Evolutionary conservation across 768 basidiomycete species (phyloP).

Genomic region (Erythrobasidium yunnanense): DNA sequence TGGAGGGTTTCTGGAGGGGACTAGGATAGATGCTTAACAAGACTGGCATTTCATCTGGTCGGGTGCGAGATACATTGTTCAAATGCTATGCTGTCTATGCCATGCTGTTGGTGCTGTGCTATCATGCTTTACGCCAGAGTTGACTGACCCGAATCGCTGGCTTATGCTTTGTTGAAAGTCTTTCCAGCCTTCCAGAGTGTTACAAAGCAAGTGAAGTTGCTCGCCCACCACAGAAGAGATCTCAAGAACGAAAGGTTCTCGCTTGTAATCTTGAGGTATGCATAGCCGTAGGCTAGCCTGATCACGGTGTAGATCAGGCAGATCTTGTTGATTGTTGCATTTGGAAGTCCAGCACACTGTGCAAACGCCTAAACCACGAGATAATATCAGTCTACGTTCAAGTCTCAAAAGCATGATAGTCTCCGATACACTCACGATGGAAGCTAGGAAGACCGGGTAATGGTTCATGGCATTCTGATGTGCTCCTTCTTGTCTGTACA

Average conservation of each 20-base stretch:
- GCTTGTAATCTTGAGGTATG: conserved; percentile 8
- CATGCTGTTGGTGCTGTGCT: no score
- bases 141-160: no score
- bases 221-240: conserved; percentile 9
- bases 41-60: no score
- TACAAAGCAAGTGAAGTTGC: conserved; percentile 18
- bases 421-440: background rate
- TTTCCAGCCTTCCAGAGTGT: conserved; percentile 4
- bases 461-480: conserved; percentile 8
- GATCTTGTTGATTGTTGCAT: conserved; percentile 11
- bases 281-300: background rate
- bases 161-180: no score
- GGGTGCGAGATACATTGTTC: no score
- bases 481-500: conserved; percentile 17
- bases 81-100: no score
- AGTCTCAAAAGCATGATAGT: background rate
- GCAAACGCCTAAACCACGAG: background rate
- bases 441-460: conserved; percentile 6
- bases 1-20: no score
- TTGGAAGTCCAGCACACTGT: conserved; percentile 9
- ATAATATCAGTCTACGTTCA: background rate
- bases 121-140: no score
- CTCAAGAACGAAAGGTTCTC: background rate
- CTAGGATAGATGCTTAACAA: no score
- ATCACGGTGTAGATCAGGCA: conserved; percentile 9